A percentile compares a stretch with the other conserved stretches of the same genome.
Evolutionary conservation across 2,329 filamentous ascomycete species (phyloP).

Genomic region (Fusarium sororula): DNA sequence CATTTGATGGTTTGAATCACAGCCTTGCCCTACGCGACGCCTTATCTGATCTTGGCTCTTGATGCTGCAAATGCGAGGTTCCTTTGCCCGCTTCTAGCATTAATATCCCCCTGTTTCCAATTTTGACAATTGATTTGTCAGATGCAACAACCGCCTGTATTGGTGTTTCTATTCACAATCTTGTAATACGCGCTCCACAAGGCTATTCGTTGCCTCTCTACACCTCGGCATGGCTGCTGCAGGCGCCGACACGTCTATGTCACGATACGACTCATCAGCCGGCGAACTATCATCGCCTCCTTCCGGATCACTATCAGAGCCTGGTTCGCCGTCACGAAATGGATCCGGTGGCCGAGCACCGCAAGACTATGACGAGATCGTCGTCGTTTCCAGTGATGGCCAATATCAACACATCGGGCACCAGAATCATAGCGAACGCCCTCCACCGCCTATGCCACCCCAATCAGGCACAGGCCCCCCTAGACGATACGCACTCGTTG

Average conservation of each 20-base stretch:
- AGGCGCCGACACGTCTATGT: slow-evolving; percentile 48
- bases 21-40: slow-evolving; percentile 30
- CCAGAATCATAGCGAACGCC: slow-evolving; percentile 30
- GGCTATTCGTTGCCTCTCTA: slow-evolving; percentile 8
- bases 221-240: slow-evolving; percentile 41
- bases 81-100: neutral
- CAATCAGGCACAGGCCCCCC: slow-evolving; percentile 38
- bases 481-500: slow-evolving; percentile 48
- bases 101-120: neutral
- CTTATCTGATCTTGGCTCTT: slow-evolving; percentile 26
- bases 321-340: slow-evolving; percentile 56
- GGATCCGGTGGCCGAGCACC: slow-evolving; percentile 34
- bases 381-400: slow-evolving; percentile 52
- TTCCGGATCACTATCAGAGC: slow-evolving; percentile 60
- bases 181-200: slow-evolving; percentile 13
- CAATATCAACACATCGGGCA: slow-evolving; percentile 38
- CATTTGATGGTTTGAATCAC: slow-evolving; percentile 30
- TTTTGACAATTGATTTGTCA: neutral
- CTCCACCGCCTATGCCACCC: slow-evolving; percentile 36
- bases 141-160: slow-evolving; percentile 8
- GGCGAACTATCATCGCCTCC: slow-evolving; percentile 62
- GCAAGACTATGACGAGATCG: slow-evolving; percentile 59
- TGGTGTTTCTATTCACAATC: neutral
- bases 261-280: slow-evolving; percentile 58
- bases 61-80: slow-evolving; percentile 4